These are phyloP conservation scores for Madurella fahalii DNA, from an alignment of 2,329 filamentous ascomycete genomes.

Conservation along the genomic window DNA sequence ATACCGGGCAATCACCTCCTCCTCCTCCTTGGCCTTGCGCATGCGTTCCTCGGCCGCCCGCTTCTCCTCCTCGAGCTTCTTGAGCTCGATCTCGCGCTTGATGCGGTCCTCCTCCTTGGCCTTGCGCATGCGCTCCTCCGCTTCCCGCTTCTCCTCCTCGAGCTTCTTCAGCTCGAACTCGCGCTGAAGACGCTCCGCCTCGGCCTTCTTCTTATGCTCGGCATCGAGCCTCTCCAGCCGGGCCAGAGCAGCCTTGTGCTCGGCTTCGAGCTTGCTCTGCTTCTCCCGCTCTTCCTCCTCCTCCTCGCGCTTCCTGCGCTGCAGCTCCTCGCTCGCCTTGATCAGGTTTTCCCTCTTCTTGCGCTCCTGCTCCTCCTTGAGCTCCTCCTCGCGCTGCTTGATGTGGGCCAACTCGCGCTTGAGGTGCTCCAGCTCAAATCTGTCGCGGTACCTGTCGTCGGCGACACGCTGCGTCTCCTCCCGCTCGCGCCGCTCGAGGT, in stretches of 20 bases:
- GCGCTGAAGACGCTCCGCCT: neutral
- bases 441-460: conserved; percentile 16
- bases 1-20: conserved; percentile 18
- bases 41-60: conserved; percentile 19
- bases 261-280: conserved; percentile 21
- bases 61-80: conserved; percentile 24
- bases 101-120: conserved; percentile 25
- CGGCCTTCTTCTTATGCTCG: conserved; percentile 21
- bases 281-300: conserved; percentile 18
- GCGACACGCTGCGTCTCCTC: conserved; percentile 17
- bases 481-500: conserved; percentile 16
- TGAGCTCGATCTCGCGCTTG: conserved; percentile 24
- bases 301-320: conserved; percentile 37
- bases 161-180: conserved; percentile 6
- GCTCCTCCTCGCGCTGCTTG: conserved; percentile 33
- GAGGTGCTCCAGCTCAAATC: conserved; percentile 15
- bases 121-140: conserved; percentile 36
- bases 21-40: conserved; percentile 20
- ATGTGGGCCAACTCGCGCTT: conserved; percentile 14
- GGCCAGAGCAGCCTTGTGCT: conserved; percentile 40
- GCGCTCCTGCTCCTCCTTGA: conserved; percentile 28
- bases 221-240: conserved; percentile 44
- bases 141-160: conserved; percentile 13
- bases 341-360: conserved; percentile 45
- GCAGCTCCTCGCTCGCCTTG: conserved; percentile 45